Evolutionary conservation across 352 stramenopile genomes (phyloP).

Genomic region (Phytophthora crassamura): DNA sequence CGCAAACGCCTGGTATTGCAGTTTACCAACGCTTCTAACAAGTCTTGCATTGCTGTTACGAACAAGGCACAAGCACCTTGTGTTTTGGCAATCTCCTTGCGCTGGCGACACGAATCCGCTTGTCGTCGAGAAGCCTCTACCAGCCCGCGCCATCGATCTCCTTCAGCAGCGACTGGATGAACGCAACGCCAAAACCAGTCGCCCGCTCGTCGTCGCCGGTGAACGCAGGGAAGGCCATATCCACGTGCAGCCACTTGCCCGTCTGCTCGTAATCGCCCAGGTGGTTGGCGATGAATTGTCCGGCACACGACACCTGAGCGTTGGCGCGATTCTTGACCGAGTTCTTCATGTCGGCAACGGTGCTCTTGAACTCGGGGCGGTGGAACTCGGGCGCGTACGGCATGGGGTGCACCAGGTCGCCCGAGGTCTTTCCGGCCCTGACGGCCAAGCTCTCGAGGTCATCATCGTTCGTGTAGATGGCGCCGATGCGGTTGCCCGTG

Average conservation of each 20-base stretch:
- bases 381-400: constrained; percentile 95
- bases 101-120: no score
- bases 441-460: constrained; percentile 88
- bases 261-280: constrained; percentile 84
- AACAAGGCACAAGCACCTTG: no score
- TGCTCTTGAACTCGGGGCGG: constrained; percentile 91
- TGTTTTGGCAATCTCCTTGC: no score
- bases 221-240: constrained; percentile 93
- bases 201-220: constrained; percentile 80
- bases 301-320: constrained; percentile 93
- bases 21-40: no score
- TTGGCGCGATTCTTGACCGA: constrained; percentile 94
- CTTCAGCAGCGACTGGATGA: constrained; percentile 82
- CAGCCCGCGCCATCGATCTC: constrained; percentile 57
- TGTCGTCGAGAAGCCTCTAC: constrained; percentile 42
- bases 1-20: no score
- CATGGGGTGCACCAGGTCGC: constrained; percentile 93
- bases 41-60: no score
- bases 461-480: constrained; percentile 92
- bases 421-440: constrained; percentile 82
- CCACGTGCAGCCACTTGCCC: constrained; percentile 94
- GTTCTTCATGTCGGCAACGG: constrained; percentile 98
- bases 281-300: constrained; percentile 96
- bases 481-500: constrained; percentile 93
- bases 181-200: constrained; percentile 94